phyloP scores from a whole-genome alignment of 805 yeast genomes.

The Yarrowia sp. region DNA sequence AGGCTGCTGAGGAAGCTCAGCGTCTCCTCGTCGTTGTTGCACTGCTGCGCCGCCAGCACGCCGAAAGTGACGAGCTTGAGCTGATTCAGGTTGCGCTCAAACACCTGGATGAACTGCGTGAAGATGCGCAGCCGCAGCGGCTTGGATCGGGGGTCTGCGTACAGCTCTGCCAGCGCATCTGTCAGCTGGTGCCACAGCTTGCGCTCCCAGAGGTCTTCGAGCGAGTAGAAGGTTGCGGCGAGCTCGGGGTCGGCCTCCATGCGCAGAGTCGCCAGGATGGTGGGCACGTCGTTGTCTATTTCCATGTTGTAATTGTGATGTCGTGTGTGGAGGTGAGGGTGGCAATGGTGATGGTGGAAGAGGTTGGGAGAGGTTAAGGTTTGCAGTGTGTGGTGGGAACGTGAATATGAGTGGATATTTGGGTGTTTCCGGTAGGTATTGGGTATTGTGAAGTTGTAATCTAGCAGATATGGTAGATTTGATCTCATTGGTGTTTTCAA shows the following conservation, averaged over 20 bases:
- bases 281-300: conserved; percentile 42
- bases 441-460: too few relatives aligned
- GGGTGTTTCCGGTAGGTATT: neutral
- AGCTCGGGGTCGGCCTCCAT: conserved; percentile 65
- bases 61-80: conserved; percentile 76
- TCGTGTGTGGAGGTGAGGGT: neutral
- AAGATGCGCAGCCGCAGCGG: conserved; percentile 64
- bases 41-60: conserved; percentile 50
- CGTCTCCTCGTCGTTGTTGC: conserved; percentile 47
- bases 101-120: conserved; percentile 64
- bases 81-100: conserved; percentile 71
- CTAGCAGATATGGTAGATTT: too few relatives aligned
- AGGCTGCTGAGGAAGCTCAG: conserved; percentile 49
- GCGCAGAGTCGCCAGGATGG: conserved; percentile 59
- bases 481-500: too few relatives aligned
- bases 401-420: neutral
- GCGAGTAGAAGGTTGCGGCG: conserved; percentile 56
- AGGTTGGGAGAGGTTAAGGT: neutral
- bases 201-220: conserved; percentile 84
- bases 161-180: conserved; percentile 59
- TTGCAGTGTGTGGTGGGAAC: neutral
- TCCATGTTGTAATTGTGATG: conserved; percentile 7
- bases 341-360: neutral
- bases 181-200: conserved; percentile 96
- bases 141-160: conserved; percentile 50